Evolutionary conservation across 495 filamentous ascomycete species (phyloP).

Genomic region (Amniculicola lignicola): DNA sequence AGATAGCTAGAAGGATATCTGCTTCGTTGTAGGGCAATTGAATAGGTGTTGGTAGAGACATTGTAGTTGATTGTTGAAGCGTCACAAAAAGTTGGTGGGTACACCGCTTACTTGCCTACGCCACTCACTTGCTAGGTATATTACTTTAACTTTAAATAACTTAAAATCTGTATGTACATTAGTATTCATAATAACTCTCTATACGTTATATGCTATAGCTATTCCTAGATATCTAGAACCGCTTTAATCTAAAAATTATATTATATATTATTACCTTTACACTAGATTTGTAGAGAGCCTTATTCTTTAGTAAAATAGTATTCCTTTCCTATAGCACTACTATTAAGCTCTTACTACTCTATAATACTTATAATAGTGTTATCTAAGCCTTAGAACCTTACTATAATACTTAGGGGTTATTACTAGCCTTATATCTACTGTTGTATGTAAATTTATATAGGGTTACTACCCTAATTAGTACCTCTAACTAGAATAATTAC

Average conservation of each 20-base stretch:
- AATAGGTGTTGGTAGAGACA: too few relatives aligned
- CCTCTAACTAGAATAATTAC: neutral
- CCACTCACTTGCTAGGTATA: too few relatives aligned
- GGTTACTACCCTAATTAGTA: conserved; percentile 39
- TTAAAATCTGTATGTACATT: neutral
- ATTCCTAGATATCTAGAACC: neutral
- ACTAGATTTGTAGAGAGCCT: conserved; percentile 8
- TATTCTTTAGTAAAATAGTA: conserved; percentile 4
- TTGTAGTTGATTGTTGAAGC: too few relatives aligned
- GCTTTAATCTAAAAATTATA: neutral
- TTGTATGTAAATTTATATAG: neutral
- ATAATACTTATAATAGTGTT: conserved; percentile 5
- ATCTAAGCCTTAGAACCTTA: conserved; percentile 18
- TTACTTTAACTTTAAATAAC: conserved; percentile 8
- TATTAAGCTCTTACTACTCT: neutral
- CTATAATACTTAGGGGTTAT: neutral
- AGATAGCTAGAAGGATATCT: too few relatives aligned
- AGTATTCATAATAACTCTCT: neutral
- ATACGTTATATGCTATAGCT: neutral
- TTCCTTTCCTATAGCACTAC: conserved; percentile 16
- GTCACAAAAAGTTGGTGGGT: too few relatives aligned
- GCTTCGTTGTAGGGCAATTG: too few relatives aligned
- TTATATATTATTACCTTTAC: neutral
- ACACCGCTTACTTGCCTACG: too few relatives aligned
- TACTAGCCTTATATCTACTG: neutral